phyloP scores from a whole-genome alignment of 2,329 filamentous ascomycete genomes.

The Stromatinia cepivora region DNA sequence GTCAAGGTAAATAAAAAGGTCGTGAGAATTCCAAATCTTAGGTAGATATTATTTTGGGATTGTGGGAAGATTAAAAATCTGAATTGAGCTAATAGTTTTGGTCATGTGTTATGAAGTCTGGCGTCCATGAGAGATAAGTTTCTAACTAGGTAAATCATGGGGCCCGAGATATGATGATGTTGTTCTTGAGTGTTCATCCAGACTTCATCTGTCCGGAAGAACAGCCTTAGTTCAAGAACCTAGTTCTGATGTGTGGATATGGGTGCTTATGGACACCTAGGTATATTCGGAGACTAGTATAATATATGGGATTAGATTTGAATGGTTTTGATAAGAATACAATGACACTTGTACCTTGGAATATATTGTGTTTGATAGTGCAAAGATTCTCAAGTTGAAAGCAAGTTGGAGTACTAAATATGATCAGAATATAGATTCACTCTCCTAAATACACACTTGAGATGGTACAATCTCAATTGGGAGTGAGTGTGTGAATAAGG shows the following conservation, averaged over 20 bases:
- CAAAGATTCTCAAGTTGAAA: neutral
- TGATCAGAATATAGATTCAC: constrained; percentile 3
- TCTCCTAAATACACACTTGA: neutral
- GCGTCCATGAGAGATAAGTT: neutral
- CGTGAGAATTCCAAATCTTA: neutral
- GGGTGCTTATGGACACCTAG: neutral
- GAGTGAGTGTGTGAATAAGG: constrained; percentile 11
- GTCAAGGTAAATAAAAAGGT: neutral
- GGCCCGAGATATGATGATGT: neutral
- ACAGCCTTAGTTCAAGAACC: neutral
- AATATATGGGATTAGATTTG: neutral
- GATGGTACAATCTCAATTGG: neutral
- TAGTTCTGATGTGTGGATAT: neutral
- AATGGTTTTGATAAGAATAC: neutral
- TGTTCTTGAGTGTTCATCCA: neutral
- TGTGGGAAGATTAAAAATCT: constrained; percentile 1
- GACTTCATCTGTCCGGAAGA: neutral
- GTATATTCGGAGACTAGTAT: neutral
- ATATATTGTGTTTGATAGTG: neutral
- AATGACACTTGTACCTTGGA: neutral
- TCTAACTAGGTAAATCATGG: too few species aligned
- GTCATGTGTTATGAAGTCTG: neutral
- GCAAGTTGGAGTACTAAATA: neutral
- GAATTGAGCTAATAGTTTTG: constrained; percentile 4
- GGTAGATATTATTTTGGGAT: neutral